Evolutionary conservation across 2,329 filamentous ascomycete genomes (phyloP), one percentile per base, ranked within the genome.

Genomic region (Fusarium humuli): DNA sequence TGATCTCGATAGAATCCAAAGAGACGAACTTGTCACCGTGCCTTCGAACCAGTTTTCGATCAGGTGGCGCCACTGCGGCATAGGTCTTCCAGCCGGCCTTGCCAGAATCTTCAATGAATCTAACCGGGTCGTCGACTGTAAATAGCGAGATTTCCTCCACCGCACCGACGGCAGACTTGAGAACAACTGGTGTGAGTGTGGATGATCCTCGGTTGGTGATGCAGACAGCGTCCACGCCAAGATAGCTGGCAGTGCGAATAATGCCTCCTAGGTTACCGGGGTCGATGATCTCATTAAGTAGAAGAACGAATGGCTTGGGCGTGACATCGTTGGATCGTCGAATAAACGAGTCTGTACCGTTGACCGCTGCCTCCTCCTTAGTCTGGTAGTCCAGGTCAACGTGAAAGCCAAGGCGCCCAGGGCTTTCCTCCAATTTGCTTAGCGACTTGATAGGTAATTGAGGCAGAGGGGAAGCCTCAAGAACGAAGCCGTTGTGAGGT

Each of bases 201-300:
- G 94, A 92, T 18, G 91, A 93, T 73, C 89, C 91, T 63, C 89
- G 88, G 30, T 87, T 90, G 5, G 93, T 92, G 57, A 97, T 89
- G 4, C 90, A 89, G 22, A 99, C 88, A 7, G 93, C 94, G 58
- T 94, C 92, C 8, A 93, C 91, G 23, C 95, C 95, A n/a, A 98
- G 87, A 79, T 96, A 98, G 75, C 93, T 92, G 4, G 94, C 94
- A 8, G 93, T 93, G 37, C 96, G 92, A 45, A 98, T 85, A 64
- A 98, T 95, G 23, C 91, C 94, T 44, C 96, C 96, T 1, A 98
- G 83, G 77, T 99, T 99, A 27, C 93, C 94, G 1, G 94, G 92
- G 76, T 99, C 95, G 12, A 94, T 82, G 40, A 97, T 90, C 57
- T 91, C 88, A 72, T 96, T 91, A 3, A 96, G 83, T 32, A 95